Evolutionary conservation across 768 basidiomycete species (phyloP).

Genomic region (Boletus barrowsii): DNA sequence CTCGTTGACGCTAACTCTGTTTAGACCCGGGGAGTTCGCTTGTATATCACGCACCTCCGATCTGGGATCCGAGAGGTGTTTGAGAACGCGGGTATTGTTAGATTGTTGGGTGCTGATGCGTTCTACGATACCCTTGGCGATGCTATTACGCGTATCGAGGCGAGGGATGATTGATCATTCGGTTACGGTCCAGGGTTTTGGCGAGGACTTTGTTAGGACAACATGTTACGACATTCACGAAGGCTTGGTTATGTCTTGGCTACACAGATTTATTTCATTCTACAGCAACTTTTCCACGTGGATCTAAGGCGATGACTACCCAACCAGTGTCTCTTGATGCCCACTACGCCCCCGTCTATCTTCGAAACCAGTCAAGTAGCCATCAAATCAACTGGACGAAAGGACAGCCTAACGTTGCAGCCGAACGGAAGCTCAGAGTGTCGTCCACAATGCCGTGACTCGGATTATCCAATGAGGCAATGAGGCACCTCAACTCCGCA

Average conservation of each 20-base stretch:
- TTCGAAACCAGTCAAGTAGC: too few species aligned
- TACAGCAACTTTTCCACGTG: background rate
- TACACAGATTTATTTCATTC: background rate
- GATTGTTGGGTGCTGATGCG: slow-evolving; percentile 41
- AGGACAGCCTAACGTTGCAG: too few species aligned
- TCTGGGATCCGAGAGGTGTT: slow-evolving; percentile 35
- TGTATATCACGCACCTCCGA: slow-evolving; percentile 48
- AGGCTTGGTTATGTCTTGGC: background rate
- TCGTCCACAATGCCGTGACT: too few species aligned
- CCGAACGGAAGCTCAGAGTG: too few species aligned
- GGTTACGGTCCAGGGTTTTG: too few species aligned
- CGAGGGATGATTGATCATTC: slow-evolving; percentile 9
- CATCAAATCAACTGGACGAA: too few species aligned
- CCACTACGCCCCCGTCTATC: too few species aligned
- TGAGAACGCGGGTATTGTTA: slow-evolving; percentile 42
- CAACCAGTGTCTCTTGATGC: too few species aligned
- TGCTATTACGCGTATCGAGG: slow-evolving; percentile 40
- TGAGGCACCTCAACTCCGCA: too few species aligned
- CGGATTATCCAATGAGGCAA: too few species aligned
- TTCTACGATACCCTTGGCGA: slow-evolving; percentile 43
- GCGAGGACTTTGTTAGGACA: too few species aligned
- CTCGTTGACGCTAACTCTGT: background rate
- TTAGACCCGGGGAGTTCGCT: slow-evolving; percentile 42
- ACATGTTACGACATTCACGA: background rate
- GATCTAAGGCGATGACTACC: too few species aligned